These are phyloP conservation scores for Mucor racemosus DNA, from an alignment of 371 early-diverging fungal species.

Conservation along the genomic window DNA sequence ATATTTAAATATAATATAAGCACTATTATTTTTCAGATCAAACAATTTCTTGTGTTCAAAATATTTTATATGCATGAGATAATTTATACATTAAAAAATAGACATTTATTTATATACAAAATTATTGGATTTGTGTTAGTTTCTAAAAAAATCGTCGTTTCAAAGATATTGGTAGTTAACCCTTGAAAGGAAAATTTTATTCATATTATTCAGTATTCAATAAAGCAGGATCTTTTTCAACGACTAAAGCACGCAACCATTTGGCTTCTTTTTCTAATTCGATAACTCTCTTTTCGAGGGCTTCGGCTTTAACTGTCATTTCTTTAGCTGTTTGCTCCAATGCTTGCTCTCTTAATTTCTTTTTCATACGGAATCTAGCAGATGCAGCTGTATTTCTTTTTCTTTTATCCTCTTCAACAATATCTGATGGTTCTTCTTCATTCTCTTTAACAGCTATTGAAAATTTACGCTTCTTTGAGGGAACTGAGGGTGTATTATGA, in stretches of 20 bases:
- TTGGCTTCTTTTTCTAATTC: slow-evolving; percentile 92
- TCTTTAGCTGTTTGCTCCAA: slow-evolving; percentile 82
- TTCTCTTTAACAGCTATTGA: slow-evolving; percentile 6
- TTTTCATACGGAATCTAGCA: slow-evolving; percentile 91
- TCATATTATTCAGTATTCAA: slow-evolving; percentile 3
- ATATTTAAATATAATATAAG: neutral
- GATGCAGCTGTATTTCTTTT: slow-evolving; percentile 90
- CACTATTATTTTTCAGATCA: neutral
- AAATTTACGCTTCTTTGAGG: slow-evolving; percentile 9
- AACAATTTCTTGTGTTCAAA: slow-evolving; percentile 1
- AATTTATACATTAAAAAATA: no score
- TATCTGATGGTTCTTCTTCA: slow-evolving; percentile 22
- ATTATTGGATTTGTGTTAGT: slow-evolving; percentile 3
- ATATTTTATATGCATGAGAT: neutral
- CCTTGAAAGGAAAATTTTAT: slow-evolving; percentile 12
- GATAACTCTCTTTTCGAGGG: slow-evolving; percentile 71
- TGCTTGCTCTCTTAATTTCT: slow-evolving; percentile 82
- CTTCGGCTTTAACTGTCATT: slow-evolving; percentile 76
- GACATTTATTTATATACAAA: neutral
- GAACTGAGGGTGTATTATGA: neutral
- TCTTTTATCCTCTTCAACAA: slow-evolving; percentile 83
- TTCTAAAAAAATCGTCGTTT: neutral
- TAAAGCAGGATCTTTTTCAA: slow-evolving; percentile 72
- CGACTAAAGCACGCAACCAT: slow-evolving; percentile 87
- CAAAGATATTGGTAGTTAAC: neutral